Base-by-base conservation (phyloP, 192 early-diverging fungal genomes). In the Coemansia sp. region DNA sequence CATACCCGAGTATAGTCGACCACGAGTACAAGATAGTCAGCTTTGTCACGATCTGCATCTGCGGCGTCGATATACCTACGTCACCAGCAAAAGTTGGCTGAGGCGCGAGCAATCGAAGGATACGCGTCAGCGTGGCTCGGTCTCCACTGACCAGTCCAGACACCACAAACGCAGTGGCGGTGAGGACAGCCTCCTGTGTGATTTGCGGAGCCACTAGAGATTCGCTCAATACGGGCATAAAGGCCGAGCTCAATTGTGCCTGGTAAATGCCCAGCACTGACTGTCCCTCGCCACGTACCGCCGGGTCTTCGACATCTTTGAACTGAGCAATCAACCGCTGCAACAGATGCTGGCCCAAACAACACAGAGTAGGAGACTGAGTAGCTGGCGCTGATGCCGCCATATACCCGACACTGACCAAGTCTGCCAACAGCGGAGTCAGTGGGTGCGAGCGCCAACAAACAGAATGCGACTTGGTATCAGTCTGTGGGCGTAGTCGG, bases 191-290 rank as follows among this genome's bases (percentile, higher is more conserved):
- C 0, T 76, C 81, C 38, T 64, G 62, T 3, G 14, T 23, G 2
- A 61, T 40, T 37, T 39, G n/a, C 4, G 66, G 53, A 9, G 69
- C 68, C 7, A 59, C 14, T 6, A 47, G 26, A 4, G 16, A 17
- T 28, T 23, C 38, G 8, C 38, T 30, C 0, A 86, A 50, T 1
- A 91, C 91, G 2, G 98, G 93, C 16, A 93, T 92, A 44, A 99
- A 85, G 3, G 96, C 94, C 2, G 97, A 91, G 32, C 87, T 90
- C 52, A 99, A 92, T 73, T 98, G 96, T 0, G 96, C 95, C 75
- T 95, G 92, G 76, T 97, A 98, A 63, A 98, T 95, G 63, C 91
- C 92, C 58, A 99, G 83, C 0, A 98, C 73, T 0, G 91, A 84
- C 52, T 91, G 88, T 0, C 64, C 57, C 5, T 73, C 70, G 43